phyloP scores from a whole-genome alignment of 345 rosid species.

The Eucalyptus cloeziana region DNA sequence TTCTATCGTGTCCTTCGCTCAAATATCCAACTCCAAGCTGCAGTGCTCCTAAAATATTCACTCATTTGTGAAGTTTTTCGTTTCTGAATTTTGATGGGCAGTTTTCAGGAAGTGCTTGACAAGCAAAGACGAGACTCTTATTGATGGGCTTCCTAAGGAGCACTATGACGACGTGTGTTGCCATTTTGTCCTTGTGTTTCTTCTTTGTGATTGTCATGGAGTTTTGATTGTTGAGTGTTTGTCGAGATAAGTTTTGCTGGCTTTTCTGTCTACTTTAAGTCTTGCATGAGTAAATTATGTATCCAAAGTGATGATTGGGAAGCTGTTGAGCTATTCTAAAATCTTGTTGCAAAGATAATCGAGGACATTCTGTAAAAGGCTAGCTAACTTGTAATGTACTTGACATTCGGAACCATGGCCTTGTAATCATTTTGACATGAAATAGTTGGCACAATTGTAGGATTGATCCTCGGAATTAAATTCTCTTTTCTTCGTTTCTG shows the following conservation, averaged over 20 bases:
- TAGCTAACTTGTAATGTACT: not conserved
- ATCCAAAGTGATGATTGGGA: not conserved
- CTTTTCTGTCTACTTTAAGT: not conserved
- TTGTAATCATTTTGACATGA: not conserved
- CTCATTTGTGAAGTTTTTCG: not conserved
- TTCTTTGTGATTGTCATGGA: not conserved
- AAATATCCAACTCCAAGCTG: too few relatives aligned
- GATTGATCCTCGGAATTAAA: not conserved
- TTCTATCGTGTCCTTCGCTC: not conserved
- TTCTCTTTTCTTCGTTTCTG: not conserved
- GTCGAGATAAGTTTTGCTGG: not conserved
- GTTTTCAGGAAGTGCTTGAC: constrained; percentile 29
- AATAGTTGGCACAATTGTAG: not conserved
- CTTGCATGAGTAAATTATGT: not conserved
- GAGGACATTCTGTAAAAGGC: not conserved
- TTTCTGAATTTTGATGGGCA: not conserved
- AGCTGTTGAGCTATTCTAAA: not conserved
- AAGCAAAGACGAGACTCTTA: constrained; percentile 41
- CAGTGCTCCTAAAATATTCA: too few relatives aligned
- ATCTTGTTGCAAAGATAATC: not conserved
- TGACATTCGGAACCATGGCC: not conserved
- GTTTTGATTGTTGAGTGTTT: not conserved
- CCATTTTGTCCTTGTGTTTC: not conserved
- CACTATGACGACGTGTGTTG: constrained; percentile 45
- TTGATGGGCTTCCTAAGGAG: constrained; percentile 87